Evolutionary conservation across 2,329 filamentous ascomycete genomes (phyloP).

Genomic region (Aureobasidium zeae): DNA sequence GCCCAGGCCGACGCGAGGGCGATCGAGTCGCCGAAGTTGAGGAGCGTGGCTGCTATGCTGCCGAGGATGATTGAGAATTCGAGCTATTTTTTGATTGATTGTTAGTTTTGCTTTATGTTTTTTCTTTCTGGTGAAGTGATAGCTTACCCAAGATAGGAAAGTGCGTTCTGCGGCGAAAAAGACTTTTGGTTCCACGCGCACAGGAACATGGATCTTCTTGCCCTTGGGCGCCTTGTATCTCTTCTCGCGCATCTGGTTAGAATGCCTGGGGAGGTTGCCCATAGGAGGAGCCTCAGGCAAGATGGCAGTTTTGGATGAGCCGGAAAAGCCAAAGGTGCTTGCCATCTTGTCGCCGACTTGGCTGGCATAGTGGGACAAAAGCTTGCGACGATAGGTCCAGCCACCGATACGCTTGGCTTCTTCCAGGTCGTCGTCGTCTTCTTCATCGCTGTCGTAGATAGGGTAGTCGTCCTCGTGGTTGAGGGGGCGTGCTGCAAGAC

Average conservation of each 20-base stretch:
- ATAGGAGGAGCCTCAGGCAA: conserved; percentile 38
- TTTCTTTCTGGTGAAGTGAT: neutral
- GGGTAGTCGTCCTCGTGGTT: conserved; percentile 61
- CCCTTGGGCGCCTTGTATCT: conserved; percentile 64
- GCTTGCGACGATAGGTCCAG: conserved; percentile 59
- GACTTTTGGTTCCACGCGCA: conserved; percentile 94
- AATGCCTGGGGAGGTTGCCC: conserved; percentile 30
- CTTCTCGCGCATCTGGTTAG: conserved; percentile 31
- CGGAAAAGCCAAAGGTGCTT: conserved; percentile 28
- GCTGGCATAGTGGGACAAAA: conserved; percentile 42
- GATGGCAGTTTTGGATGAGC: conserved; percentile 31
- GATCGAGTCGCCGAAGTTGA: conserved; percentile 64
- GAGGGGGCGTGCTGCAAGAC: conserved; percentile 55
- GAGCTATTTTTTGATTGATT: no score
- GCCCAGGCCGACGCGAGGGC: conserved; percentile 54
- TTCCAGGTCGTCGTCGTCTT: conserved; percentile 65
- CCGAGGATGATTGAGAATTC: conserved; percentile 95
- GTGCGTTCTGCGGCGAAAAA: conserved; percentile 95
- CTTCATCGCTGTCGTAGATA: conserved; percentile 80
- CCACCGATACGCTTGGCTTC: conserved; percentile 69
- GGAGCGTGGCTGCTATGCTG: conserved; percentile 70
- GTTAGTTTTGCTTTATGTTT: no score
- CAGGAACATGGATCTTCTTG: conserved; percentile 87
- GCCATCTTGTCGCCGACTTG: conserved; percentile 33
- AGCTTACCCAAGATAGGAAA: conserved; percentile 78